phyloP scores from a whole-genome alignment of 2,329 filamentous ascomycete genomes.

The Parafenestella ontariensis region DNA sequence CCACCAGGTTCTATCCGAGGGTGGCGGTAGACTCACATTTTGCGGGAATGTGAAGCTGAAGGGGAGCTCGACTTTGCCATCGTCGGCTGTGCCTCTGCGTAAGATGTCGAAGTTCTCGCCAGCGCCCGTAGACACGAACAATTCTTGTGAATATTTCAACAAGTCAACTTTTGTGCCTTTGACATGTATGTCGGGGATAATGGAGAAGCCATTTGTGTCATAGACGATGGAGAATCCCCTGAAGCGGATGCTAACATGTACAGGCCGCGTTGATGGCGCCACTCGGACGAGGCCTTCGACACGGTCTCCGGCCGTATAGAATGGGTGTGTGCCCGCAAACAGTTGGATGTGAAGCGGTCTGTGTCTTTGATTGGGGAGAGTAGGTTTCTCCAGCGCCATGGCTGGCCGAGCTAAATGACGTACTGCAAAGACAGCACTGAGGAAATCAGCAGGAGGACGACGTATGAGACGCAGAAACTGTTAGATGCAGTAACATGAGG shows the following conservation, averaged over 20 bases:
- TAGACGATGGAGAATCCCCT: constrained; percentile 20
- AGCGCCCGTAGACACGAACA: constrained; percentile 26
- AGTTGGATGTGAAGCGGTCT: constrained; percentile 26
- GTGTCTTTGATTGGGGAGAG: constrained; percentile 17
- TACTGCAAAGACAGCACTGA: neutral
- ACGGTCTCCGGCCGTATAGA: constrained; percentile 29
- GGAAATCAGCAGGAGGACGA: neutral
- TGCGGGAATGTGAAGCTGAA: constrained; percentile 37
- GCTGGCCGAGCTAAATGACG: constrained; percentile 2
- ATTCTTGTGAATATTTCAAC: constrained; percentile 21
- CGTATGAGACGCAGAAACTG: neutral
- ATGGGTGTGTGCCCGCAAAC: constrained; percentile 10
- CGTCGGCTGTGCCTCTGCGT: constrained; percentile 20
- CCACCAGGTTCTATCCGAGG: constrained; percentile 18
- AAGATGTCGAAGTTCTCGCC: constrained; percentile 32
- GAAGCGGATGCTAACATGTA: constrained; percentile 24
- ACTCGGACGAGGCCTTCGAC: constrained; percentile 30
- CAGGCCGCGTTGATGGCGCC: constrained; percentile 24
- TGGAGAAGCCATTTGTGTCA: constrained; percentile 17
- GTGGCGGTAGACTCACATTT: constrained; percentile 19
- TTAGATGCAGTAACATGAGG: neutral
- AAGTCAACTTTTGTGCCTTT: constrained; percentile 22
- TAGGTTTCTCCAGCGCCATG: constrained; percentile 16
- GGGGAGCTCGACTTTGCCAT: constrained; percentile 32
- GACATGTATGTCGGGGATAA: constrained; percentile 17